A percentile compares a stretch with the other conserved stretches of the same genome.
phyloP scores from a whole-genome alignment of 257 asterid genomes.

The Solanum pinnatisectum region DNA sequence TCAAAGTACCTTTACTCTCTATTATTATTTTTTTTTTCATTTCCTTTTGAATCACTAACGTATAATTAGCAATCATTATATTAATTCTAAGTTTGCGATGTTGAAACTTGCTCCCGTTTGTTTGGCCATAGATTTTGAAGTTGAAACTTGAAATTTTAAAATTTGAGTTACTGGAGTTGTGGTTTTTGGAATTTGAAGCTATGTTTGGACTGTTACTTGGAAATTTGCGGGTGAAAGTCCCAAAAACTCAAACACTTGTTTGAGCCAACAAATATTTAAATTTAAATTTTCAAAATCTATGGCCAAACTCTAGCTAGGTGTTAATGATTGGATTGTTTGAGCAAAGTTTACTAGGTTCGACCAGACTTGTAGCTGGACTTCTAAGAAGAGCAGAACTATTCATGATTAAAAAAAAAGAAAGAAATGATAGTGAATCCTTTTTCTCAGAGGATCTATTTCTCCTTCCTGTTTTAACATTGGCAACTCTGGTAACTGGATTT shows the following conservation, averaged over 20 bases:
- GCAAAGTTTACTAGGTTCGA: neutral
- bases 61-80: neutral
- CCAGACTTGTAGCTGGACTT: neutral
- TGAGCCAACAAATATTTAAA: neutral
- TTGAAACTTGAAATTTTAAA: neutral
- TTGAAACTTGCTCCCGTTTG: too few species aligned
- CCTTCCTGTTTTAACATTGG: neutral
- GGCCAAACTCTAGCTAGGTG: neutral
- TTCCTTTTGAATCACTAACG: neutral
- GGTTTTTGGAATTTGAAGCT: neutral
- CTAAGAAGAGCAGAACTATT: neutral
- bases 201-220: neutral
- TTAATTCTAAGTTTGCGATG: neutral
- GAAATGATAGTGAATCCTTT: neutral
- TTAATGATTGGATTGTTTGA: neutral
- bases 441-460: neutral
- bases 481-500: neutral
- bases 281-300: too few species aligned
- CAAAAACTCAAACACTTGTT: neutral
- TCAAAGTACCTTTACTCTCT: conserved; percentile 32
- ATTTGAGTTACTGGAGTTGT: neutral
- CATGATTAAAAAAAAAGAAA: neutral
- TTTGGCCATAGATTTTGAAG: neutral
- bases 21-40: neutral
- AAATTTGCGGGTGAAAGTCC: neutral